A percentile compares a stretch with the other conserved stretches of the same genome.
Conservation (phyloP, 352 stramenopile species). For the Thalassiosira mediterranea region DNA sequence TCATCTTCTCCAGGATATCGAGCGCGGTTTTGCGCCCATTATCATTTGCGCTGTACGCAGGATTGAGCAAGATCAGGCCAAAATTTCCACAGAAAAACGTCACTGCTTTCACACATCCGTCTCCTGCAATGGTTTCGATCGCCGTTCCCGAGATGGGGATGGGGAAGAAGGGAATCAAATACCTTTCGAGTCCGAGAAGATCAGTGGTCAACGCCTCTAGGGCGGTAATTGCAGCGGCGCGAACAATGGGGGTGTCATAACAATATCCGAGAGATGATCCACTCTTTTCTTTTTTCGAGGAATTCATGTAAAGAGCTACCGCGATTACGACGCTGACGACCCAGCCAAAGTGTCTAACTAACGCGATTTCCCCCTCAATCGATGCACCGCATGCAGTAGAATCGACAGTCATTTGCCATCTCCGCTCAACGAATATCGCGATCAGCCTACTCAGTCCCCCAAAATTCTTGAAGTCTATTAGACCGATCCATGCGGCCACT, state of each 20-base stretch:
- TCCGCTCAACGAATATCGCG: no score
- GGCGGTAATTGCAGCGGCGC: conserved; percentile 59
- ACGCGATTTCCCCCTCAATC: conserved; percentile 7
- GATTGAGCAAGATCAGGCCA: conserved; percentile 46
- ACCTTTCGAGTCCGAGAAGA: conserved; percentile 63
- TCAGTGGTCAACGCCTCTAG: conserved; percentile 73
- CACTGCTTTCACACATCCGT: no score
- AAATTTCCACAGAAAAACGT: conserved; percentile 61
- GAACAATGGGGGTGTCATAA: neutral
- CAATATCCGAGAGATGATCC: no score
- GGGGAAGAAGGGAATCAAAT: no score
- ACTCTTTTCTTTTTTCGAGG: neutral
- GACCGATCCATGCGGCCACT: conserved; percentile 1
- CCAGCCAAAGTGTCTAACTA: conserved; percentile 67
- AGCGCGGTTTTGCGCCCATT: conserved; percentile 24
- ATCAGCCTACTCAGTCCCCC: conserved; percentile 39
- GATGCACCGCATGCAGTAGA: no score
- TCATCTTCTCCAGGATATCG: conserved; percentile 55
- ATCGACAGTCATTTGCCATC: no score
- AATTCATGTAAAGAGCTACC: conserved; percentile 9
- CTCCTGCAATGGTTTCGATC: no score
- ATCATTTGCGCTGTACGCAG: conserved; percentile 24
- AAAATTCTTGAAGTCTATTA: neutral
- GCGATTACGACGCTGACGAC: conserved; percentile 60
- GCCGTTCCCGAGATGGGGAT: no score